phyloP scores from a whole-genome alignment of 306 rosid genomes.

The Vigna mungo region DNA sequence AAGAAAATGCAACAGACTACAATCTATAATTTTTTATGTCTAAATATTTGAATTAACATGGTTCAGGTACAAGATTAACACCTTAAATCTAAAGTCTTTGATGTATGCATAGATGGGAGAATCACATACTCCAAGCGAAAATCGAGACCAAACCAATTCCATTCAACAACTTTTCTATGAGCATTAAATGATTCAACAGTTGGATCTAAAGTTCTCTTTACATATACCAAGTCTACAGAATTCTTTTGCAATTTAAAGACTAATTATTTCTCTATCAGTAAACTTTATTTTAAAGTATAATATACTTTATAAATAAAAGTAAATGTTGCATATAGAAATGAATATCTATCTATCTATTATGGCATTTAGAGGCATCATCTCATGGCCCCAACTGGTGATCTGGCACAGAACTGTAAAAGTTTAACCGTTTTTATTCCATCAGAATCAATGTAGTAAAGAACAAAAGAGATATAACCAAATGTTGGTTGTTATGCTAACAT shows the following conservation, averaged over 20 bases:
- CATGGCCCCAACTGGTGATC: slow-evolving; percentile 16
- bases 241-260: neutral
- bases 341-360: neutral
- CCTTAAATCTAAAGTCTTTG: slow-evolving; percentile 12
- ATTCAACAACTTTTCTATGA: neutral
- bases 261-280: neutral
- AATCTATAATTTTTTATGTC: slow-evolving; percentile 49
- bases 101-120: neutral
- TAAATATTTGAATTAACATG: slow-evolving; percentile 43
- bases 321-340: neutral
- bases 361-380: slow-evolving; percentile 6
- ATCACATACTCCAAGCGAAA: neutral
- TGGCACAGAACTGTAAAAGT: slow-evolving; percentile 9
- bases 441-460: slow-evolving; percentile 2
- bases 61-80: slow-evolving; percentile 40
- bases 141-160: neutral
- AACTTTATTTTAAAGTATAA: too few species aligned
- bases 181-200: neutral
- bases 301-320: neutral
- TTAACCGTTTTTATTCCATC: neutral
- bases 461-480: neutral
- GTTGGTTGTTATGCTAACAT: slow-evolving; percentile 4
- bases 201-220: neutral
- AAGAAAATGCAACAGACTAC: slow-evolving; percentile 53
- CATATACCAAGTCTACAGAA: neutral